Percentiles rank a stretch among this genome's conserved stretches.
These are phyloP conservation scores for Coffea eugenioides DNA, from an alignment of 257 asterid genomes.

Conservation along the genomic window DNA sequence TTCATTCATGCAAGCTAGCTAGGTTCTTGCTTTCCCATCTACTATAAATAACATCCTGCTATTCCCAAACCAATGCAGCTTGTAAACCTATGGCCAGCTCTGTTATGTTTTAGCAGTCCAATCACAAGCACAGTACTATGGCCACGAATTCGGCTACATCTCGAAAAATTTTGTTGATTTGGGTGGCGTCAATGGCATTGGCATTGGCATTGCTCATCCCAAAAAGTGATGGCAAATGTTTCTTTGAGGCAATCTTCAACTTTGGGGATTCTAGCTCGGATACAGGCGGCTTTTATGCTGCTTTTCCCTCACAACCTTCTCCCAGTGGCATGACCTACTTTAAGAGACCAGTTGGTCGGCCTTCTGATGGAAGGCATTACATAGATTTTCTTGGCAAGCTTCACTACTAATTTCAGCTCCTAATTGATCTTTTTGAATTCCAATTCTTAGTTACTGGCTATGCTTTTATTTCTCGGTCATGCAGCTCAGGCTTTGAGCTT, in stretches of 20 bases:
- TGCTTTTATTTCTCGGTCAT: neutral
- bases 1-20: neutral
- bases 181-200: slow-evolving; percentile 24
- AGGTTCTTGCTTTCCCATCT: neutral
- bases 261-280: slow-evolving; percentile 83
- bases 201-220: slow-evolving; percentile 18
- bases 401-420: neutral
- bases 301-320: slow-evolving; percentile 68
- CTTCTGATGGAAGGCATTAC: slow-evolving; percentile 77
- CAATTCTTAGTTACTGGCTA: neutral
- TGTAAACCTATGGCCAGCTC: neutral
- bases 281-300: slow-evolving; percentile 78
- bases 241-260: slow-evolving; percentile 61
- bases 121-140: neutral
- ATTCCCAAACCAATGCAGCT: neutral
- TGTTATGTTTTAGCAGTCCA: neutral
- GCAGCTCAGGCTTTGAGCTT: slow-evolving; percentile 70
- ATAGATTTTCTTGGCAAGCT: slow-evolving; percentile 73
- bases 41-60: neutral
- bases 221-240: slow-evolving; percentile 37
- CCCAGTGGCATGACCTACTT: slow-evolving; percentile 69
- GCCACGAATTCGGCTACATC: neutral
- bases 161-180: neutral
- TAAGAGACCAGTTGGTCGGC: slow-evolving; percentile 67
- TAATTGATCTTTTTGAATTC: neutral